A percentile compares a stretch with the other conserved stretches of the same genome.
These are phyloP conservation scores for Cladophialophora psammophila DNA, from an alignment of 2,329 filamentous ascomycete genomes.

Conservation along the genomic window DNA sequence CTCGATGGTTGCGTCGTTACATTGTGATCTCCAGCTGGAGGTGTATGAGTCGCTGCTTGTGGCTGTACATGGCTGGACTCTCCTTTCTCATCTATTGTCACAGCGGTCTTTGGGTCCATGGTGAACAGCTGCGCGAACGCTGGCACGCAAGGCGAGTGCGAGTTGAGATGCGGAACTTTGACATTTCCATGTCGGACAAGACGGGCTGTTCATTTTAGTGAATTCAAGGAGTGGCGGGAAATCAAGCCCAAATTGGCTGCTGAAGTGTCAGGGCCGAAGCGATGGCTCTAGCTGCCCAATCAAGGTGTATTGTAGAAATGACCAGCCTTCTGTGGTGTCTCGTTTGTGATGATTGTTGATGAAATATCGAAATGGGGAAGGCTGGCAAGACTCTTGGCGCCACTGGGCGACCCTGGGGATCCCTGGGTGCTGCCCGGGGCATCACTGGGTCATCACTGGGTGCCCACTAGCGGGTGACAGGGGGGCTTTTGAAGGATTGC, in stretches of 20 bases:
- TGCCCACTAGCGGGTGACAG: neutral
- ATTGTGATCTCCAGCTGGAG: slow-evolving; percentile 6
- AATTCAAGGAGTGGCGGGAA: neutral
- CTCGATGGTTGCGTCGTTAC: neutral
- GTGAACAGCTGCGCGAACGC: neutral
- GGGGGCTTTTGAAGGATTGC: neutral
- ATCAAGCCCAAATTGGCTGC: neutral
- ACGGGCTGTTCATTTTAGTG: neutral
- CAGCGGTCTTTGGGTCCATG: neutral
- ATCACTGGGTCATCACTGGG: neutral
- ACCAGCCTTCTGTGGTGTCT: slow-evolving; percentile 9
- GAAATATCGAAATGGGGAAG: slow-evolving; percentile 8
- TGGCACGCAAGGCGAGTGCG: neutral
- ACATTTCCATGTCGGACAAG: neutral
- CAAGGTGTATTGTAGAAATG: neutral
- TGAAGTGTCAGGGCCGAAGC: neutral
- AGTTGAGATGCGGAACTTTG: neutral
- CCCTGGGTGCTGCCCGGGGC: too few relatives aligned
- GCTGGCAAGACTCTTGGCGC: neutral
- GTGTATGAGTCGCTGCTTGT: neutral
- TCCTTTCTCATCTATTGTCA: slow-evolving; percentile 14
- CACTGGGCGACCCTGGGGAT: neutral
- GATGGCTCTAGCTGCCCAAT: slow-evolving; percentile 4
- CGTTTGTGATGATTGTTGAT: slow-evolving; percentile 6
- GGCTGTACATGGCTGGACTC: slow-evolving; percentile 1